Conservation (phyloP, 2,329 filamentous ascomycete genomes). For the Cercospora zeina region DNA sequence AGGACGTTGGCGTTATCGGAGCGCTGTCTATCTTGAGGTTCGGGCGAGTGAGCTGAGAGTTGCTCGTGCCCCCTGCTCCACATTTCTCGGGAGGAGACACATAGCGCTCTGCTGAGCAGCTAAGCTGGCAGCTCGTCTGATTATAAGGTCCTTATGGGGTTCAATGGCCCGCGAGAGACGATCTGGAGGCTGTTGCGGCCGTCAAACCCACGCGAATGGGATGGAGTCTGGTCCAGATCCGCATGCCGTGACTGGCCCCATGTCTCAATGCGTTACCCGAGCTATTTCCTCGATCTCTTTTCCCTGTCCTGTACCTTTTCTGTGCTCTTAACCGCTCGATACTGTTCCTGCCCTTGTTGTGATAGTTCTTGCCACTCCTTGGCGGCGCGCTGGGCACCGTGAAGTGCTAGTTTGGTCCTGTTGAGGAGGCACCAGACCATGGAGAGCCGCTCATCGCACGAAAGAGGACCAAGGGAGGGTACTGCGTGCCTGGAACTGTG, state of each 20-base stretch:
- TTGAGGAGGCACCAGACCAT: not conserved
- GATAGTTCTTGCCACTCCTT: not conserved
- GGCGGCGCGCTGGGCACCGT: not conserved
- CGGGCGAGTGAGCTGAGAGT: not conserved
- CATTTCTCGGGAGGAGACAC: not conserved
- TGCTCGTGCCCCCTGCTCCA: not conserved
- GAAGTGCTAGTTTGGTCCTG: no score
- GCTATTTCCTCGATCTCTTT: not conserved
- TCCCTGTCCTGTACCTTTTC: not conserved
- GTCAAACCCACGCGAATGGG: not conserved
- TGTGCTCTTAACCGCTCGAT: not conserved
- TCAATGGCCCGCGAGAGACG: not conserved
- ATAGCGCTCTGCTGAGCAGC: not conserved
- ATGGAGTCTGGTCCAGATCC: not conserved
- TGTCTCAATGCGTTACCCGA: not conserved
- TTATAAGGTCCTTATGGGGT: not conserved
- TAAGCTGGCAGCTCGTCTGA: not conserved
- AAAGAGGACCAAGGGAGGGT: not conserved
- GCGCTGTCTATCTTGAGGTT: not conserved
- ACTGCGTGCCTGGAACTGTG: not conserved
- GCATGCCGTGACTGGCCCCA: not conserved
- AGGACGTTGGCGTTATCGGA: not conserved
- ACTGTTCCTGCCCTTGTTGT: not conserved
- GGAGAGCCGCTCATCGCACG: not conserved
- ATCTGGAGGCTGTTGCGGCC: not conserved